phyloP scores from a whole-genome alignment of 768 basidiomycete genomes.

The Macrolepiota fuliginosa region DNA sequence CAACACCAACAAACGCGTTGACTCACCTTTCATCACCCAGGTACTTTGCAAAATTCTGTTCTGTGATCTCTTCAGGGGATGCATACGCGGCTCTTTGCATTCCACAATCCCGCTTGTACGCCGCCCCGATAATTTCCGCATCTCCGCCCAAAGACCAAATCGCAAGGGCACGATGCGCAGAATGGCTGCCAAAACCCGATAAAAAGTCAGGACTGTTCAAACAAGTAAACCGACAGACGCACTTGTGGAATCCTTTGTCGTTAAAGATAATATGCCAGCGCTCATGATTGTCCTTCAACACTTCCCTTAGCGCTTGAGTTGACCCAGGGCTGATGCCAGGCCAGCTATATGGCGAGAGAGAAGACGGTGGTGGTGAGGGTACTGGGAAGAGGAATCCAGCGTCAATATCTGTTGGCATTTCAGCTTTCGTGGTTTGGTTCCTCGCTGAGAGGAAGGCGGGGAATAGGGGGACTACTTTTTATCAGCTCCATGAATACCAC shows the following conservation, averaged over 20 bases:
- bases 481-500: no score
- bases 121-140: constrained; percentile 31
- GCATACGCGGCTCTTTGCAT: constrained; percentile 35
- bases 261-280: constrained; percentile 57
- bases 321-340: constrained; percentile 35
- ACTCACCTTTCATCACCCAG: constrained; percentile 55
- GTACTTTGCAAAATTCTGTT: constrained; percentile 49
- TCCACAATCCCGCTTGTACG: constrained; percentile 33
- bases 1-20: background rate
- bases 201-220: constrained; percentile 18
- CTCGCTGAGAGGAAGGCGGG: no score
- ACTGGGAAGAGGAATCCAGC: constrained; percentile 27
- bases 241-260: constrained; percentile 35
- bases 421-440: background rate
- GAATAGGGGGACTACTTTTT: no score
- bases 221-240: constrained; percentile 9
- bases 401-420: background rate
- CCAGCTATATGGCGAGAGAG: constrained; percentile 27
- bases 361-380: constrained; percentile 27
- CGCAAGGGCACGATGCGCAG: constrained; percentile 55
- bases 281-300: constrained; percentile 49
- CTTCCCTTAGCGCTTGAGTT: constrained; percentile 33
- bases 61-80: constrained; percentile 45
- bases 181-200: constrained; percentile 40
- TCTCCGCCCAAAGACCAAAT: constrained; percentile 61